Evolutionary conservation across 2,329 filamentous ascomycete genomes (phyloP).

Genomic region (Sclerotinia nivalis): DNA sequence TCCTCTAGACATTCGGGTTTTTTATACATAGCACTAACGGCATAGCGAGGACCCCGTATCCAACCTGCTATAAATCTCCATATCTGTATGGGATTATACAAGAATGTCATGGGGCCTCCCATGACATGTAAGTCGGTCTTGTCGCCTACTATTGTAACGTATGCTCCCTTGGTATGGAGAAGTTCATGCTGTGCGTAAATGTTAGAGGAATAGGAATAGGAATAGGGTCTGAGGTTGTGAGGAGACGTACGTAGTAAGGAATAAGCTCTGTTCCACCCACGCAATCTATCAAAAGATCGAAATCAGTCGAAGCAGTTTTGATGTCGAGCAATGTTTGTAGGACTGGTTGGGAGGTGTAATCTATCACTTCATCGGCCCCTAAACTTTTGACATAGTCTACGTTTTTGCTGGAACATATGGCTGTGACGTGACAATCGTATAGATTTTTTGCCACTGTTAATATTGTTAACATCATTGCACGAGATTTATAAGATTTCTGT

Average conservation of each 20-base stretch:
- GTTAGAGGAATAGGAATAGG: slow-evolving; percentile 11
- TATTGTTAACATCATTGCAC: slow-evolving; percentile 6
- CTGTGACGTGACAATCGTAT: slow-evolving; percentile 38
- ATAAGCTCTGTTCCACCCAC: slow-evolving; percentile 44
- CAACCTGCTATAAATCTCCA: slow-evolving; percentile 37
- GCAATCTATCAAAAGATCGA: slow-evolving; percentile 38
- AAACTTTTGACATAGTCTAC: slow-evolving; percentile 34
- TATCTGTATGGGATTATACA: slow-evolving; percentile 34
- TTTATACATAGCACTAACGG: slow-evolving; percentile 28
- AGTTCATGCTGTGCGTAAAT: slow-evolving; percentile 29
- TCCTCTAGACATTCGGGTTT: slow-evolving; percentile 24
- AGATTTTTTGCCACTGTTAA: slow-evolving; percentile 35
- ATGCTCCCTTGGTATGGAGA: slow-evolving; percentile 35
- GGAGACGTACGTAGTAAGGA: slow-evolving; percentile 30
- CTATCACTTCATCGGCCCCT: slow-evolving; percentile 38
- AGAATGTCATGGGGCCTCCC: slow-evolving; percentile 37
- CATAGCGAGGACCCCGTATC: slow-evolving; percentile 39
- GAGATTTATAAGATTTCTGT: not conserved
- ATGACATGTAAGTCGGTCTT: slow-evolving; percentile 34
- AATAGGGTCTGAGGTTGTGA: not conserved
- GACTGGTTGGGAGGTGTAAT: slow-evolving; percentile 36
- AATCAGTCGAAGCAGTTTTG: slow-evolving; percentile 20
- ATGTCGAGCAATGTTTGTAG: slow-evolving; percentile 26
- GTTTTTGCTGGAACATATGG: slow-evolving; percentile 38
- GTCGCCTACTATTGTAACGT: slow-evolving; percentile 40